Base-by-base conservation (phyloP, 371 early-diverging fungal species). In the Rhizopus arrhizus region DNA sequence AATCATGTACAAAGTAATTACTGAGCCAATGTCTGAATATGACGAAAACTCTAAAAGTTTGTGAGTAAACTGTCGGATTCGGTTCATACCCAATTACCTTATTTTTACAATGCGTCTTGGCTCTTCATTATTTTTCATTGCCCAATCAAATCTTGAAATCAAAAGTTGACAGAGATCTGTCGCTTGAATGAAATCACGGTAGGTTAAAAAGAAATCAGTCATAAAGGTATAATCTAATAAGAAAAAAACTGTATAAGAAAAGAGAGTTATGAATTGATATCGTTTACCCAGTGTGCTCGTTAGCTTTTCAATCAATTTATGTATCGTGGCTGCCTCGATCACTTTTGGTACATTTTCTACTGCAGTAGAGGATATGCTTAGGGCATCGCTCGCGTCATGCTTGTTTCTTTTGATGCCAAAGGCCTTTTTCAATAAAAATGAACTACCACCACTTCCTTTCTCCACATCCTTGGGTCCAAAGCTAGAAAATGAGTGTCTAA, bases 121-220 rank as follows among this genome's bases (percentile, higher is more conserved):
- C 43, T 82, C 84, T 8, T 85, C 74, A 49, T 87, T 82, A 40
- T 72, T 70, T 34, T 70, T 65, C 28, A 89, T 55, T 29, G 84
- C 86, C 86, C 86, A 87, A 8, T 72, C 68, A 55, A 87, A 85
- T 16, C 89, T 75, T 15, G 81, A 66, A 16, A 86, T 72, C 15
- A 89, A 61, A 31, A 89, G 56, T 49, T 78, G 76, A 51, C 86
- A 81, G 31, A 89, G 59, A n/a, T 83, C 77, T 16, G 75, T 53
- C 1, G 87, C 82, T 1, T 75, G 64, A n/a, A 88, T 72, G 53
- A 89, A 89, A 15, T 80, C 73, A n/a, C 89, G 79, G 50, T 86
- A 89, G 28, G 86, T 85, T 53, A 89, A 70, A 67, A 89, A 89
- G 61, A 89, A 89, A 60, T 89, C 89, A 43, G 86, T 84, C 74